Percentiles rank a stretch among this genome's conserved stretches.
phyloP scores from a whole-genome alignment of 176 grass and related monocot species.

The Raddia distichophylla region DNA sequence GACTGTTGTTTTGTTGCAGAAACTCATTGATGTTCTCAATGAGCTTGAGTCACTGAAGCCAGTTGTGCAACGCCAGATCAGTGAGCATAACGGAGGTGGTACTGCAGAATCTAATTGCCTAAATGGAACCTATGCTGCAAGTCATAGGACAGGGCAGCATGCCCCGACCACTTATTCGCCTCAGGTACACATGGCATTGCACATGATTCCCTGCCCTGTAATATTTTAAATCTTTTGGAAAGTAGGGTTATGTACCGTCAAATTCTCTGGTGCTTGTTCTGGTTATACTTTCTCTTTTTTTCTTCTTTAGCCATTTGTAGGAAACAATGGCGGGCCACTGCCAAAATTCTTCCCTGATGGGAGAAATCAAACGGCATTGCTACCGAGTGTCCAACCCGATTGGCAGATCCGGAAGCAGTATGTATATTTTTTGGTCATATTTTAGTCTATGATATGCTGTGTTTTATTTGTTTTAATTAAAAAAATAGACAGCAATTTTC shows the following conservation, averaged over 20 bases:
- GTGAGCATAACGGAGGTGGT: conserved; percentile 61
- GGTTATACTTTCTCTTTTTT: conserved; percentile 38
- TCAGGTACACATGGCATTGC: conserved; percentile 56
- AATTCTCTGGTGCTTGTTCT: conserved; percentile 9
- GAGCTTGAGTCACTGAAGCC: conserved; percentile 97
- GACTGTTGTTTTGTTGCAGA: conserved; percentile 53
- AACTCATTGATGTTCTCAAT: conserved; percentile 78
- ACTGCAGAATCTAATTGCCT: conserved; percentile 46
- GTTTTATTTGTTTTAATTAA: conserved; percentile 32
- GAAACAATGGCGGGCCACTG: conserved; percentile 30
- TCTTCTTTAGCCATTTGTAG: conserved; percentile 44
- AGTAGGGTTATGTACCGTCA: conserved; percentile 12
- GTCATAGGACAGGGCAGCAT: conserved; percentile 43
- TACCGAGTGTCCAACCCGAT: conserved; percentile 42
- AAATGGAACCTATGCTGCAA: conserved; percentile 46
- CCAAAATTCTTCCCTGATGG: conserved; percentile 32
- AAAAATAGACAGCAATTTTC: conserved; percentile 22
- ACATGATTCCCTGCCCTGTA: conserved; percentile 32
- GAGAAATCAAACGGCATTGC: conserved; percentile 29
- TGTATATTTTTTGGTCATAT: conserved; percentile 43
- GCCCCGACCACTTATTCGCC: conserved; percentile 46
- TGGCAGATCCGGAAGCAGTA: conserved; percentile 57
- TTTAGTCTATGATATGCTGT: conserved; percentile 18
- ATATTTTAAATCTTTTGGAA: conserved; percentile 27
- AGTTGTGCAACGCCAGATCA: conserved; percentile 65